Evolutionary conservation across 2,329 filamentous ascomycete species (phyloP), one percentile per base, ranked within the genome.

Genomic region (Claviceps maximensis): DNA sequence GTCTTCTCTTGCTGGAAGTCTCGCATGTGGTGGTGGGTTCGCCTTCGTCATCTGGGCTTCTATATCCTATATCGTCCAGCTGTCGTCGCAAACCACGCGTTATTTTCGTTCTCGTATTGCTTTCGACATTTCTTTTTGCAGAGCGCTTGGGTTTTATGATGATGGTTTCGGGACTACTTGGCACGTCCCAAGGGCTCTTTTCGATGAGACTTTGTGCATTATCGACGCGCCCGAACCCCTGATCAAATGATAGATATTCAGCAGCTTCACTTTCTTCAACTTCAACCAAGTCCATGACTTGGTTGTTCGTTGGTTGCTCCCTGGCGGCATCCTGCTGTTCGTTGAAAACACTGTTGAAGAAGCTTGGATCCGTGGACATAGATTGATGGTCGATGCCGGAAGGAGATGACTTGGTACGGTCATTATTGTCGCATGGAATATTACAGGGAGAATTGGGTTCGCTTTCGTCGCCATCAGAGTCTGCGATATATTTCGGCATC

Each of bases 291-390:
- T 47, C 44, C 25, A 25, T 47, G 19, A 45, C 33, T 1, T 31
- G 33, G 7, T 17, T 7, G 3, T 41, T 40, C 15, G 29, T 41
- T 31, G 38, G 13, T 21, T 60, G 56, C 46, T 61, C 58, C 27
- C 53, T 55, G 17, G 62, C 60, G 23, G 66, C 65, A 36, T 65
- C 63, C 41, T 68, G 67, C 58, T 77, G 73, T 48, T 75, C 71
- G 23, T 74, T 65, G 54, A 75, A 77, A 10, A 78, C 59, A 49
- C 64, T 67, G 47, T 70, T 69, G 56, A 78, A 78, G 57, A 76
- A 73, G 0, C 65, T 68, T 1, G 70, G 67, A 54, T 78, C 73
- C 1, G 75, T 78, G 17, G 74, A 77, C 23, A 61, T 65, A 7
- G 69, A 67, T 40, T 60, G 60, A 52, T 60, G 58, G 53, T 64